A percentile compares a stretch with the other conserved stretches of the same genome.
phyloP scores from a whole-genome alignment of 1,284 basidiomycete genomes.

The Rhodofomes roseus region DNA sequence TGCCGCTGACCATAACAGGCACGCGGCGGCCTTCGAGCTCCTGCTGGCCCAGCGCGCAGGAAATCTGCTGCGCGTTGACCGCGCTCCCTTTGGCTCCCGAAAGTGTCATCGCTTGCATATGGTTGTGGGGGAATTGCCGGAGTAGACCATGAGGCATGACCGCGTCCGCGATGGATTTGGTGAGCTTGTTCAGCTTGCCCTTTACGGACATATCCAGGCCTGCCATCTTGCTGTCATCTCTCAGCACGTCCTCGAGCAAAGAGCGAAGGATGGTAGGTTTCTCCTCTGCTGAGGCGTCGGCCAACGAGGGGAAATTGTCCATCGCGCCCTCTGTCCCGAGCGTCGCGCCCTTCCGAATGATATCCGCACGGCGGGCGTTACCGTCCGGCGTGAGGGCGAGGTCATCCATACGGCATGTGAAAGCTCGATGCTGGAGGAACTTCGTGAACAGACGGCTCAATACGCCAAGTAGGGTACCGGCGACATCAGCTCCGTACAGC shows the following conservation, averaged over 20 bases:
- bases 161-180: slow-evolving; percentile 86
- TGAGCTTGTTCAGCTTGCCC: slow-evolving; percentile 79
- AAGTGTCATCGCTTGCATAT: slow-evolving; percentile 99
- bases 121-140: slow-evolving; percentile 95
- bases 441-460: slow-evolving; percentile 95
- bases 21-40: slow-evolving; percentile 98
- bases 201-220: slow-evolving; percentile 93
- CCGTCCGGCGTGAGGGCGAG: slow-evolving; percentile 85
- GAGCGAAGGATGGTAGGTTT: slow-evolving; percentile 47
- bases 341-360: slow-evolving; percentile 68
- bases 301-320: slow-evolving; percentile 81
- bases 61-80: slow-evolving; percentile 98
- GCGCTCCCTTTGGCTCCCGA: slow-evolving; percentile 98
- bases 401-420: slow-evolving; percentile 99
- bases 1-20: slow-evolving; percentile 98
- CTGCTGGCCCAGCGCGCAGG: slow-evolving; percentile 95
- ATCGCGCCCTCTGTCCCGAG: slow-evolving; percentile 87
- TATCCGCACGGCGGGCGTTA: slow-evolving; percentile 65
- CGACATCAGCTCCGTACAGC: slow-evolving; percentile 89
- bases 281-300: slow-evolving; percentile 44
- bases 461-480: slow-evolving; percentile 90
- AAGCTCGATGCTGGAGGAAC: slow-evolving; percentile 94
- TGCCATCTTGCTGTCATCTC: slow-evolving; percentile 97
- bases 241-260: slow-evolving; percentile 91
- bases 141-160: slow-evolving; percentile 88